Conservation (phyloP, 164 flowering plant genomes). For the Nymphaea colorata region DNA sequence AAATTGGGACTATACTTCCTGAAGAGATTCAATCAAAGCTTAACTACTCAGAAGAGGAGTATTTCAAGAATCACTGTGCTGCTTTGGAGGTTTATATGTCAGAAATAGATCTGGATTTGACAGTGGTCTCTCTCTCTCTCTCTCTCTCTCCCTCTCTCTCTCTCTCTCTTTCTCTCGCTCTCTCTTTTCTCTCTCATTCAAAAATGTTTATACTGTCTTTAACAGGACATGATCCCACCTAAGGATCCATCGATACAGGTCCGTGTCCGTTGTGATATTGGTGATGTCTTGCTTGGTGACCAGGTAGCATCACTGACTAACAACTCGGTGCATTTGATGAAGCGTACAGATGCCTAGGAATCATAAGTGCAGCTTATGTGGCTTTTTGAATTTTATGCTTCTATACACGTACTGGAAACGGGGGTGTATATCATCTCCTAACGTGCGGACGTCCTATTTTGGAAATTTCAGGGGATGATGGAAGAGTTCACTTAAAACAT, state of each 20-base stretch:
- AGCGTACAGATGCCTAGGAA: conserved; percentile 66
- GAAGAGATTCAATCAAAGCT: conserved; percentile 70
- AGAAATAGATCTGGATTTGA: conserved; percentile 67
- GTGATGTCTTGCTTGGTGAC: conserved; percentile 56
- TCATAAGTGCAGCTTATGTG: neutral
- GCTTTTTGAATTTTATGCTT: neutral
- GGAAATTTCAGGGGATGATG: conserved; percentile 55
- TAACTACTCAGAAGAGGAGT: conserved; percentile 58
- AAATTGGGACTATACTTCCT: conserved; percentile 59
- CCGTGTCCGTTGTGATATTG: conserved; percentile 84
- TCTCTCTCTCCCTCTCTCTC: neutral
- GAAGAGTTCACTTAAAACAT: conserved; percentile 42
- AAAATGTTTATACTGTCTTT: conserved; percentile 3
- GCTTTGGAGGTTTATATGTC: conserved; percentile 69
- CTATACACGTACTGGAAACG: neutral
- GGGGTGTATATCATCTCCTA: neutral
- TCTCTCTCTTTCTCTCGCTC: neutral
- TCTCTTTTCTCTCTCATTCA: neutral
- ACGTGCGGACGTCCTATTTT: neutral
- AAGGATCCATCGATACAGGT: conserved; percentile 95
- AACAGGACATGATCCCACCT: conserved; percentile 94
- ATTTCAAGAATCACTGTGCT: conserved; percentile 69
- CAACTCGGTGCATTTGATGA: conserved; percentile 81
- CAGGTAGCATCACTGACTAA: conserved; percentile 56
- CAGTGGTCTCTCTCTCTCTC: conserved; percentile 46